Percentiles rank a stretch among this genome's conserved stretches.
Evolutionary conservation across 2,329 filamentous ascomycete genomes (phyloP).

Genomic region (Stemphylium vesicarium): DNA sequence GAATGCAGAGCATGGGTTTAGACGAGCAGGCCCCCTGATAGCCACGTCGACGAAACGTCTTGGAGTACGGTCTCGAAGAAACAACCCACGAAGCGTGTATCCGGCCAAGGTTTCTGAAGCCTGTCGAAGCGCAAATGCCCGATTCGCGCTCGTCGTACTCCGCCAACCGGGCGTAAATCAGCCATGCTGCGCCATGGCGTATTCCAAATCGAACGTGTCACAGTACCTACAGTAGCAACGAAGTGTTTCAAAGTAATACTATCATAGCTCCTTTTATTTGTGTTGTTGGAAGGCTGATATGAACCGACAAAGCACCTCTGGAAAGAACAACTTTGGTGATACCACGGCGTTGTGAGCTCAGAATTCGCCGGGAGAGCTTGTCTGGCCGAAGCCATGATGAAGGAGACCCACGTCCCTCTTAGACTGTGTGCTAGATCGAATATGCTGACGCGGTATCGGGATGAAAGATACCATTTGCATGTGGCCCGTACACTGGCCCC

Average conservation of each 20-base stretch:
- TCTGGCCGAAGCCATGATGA: conserved; percentile 7
- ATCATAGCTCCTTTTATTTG: neutral
- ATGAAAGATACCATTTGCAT: conserved; percentile 21
- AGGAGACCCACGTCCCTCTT: conserved; percentile 9
- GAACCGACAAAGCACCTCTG: neutral
- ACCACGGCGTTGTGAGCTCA: conserved; percentile 7
- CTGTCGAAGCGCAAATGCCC: conserved; percentile 1
- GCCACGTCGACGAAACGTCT: too few relatives aligned
- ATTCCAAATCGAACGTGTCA: conserved; percentile 12
- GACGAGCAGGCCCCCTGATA: too few relatives aligned
- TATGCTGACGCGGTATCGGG: conserved; percentile 33
- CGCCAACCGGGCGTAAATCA: conserved; percentile 20
- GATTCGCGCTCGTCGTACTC: conserved; percentile 10
- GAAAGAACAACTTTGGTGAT: conserved; percentile 1
- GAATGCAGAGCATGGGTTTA: too few relatives aligned
- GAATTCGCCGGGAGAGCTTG: conserved; percentile 3
- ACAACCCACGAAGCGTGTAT: too few relatives aligned
- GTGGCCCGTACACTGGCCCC: conserved; percentile 1
- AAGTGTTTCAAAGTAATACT: neutral
- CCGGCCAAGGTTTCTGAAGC: neutral
- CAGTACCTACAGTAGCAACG: conserved; percentile 1
- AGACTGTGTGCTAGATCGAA: conserved; percentile 12
- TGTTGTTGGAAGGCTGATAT: neutral
- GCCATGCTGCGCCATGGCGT: conserved; percentile 9
- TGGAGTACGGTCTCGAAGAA: too few relatives aligned